Evolutionary conservation across 1,139 yeast species (phyloP).

Genomic region (Yamadazyma siamensis): DNA sequence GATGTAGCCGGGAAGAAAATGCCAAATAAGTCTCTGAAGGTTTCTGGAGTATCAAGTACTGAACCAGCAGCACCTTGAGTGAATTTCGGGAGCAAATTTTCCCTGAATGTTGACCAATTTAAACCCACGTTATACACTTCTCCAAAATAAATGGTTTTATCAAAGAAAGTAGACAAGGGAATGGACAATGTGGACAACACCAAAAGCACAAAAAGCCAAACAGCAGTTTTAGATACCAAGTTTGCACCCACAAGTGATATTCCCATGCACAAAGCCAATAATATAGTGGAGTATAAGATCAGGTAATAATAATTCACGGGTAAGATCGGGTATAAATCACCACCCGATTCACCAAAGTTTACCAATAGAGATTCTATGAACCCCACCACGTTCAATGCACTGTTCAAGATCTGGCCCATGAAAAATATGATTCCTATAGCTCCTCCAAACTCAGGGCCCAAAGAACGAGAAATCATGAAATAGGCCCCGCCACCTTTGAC

Average conservation of each 20-base stretch:
- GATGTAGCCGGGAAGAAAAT: constrained; percentile 97
- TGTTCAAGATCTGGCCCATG: constrained; percentile 71
- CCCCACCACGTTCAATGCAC: constrained; percentile 79
- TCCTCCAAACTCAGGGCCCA: constrained; percentile 85
- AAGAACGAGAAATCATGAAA: constrained; percentile 73
- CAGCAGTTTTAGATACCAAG: constrained; percentile 81
- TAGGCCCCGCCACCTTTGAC: constrained; percentile 86
- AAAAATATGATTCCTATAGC: constrained; percentile 77
- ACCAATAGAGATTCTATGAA: constrained; percentile 69
- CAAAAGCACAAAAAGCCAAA: constrained; percentile 65
- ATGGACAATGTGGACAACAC: constrained; percentile 75
- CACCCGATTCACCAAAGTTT: constrained; percentile 59
- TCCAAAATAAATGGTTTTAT: constrained; percentile 49
- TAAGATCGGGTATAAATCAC: constrained; percentile 49
- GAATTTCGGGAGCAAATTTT: constrained; percentile 72
- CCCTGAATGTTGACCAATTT: constrained; percentile 58
- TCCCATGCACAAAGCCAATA: constrained; percentile 69
- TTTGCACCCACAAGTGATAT: constrained; percentile 82
- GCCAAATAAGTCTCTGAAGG: constrained; percentile 82
- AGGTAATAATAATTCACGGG: constrained; percentile 57
- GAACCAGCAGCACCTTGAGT: constrained; percentile 94
- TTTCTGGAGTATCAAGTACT: constrained; percentile 59
- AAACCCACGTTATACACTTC: constrained; percentile 66
- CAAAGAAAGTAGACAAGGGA: constrained; percentile 72
- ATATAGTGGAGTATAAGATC: constrained; percentile 59